Percentiles rank a stretch among this genome's conserved stretches.
Evolutionary conservation across 2,329 filamentous ascomycete species (phyloP).

Genomic region (Penicillium sp.): DNA sequence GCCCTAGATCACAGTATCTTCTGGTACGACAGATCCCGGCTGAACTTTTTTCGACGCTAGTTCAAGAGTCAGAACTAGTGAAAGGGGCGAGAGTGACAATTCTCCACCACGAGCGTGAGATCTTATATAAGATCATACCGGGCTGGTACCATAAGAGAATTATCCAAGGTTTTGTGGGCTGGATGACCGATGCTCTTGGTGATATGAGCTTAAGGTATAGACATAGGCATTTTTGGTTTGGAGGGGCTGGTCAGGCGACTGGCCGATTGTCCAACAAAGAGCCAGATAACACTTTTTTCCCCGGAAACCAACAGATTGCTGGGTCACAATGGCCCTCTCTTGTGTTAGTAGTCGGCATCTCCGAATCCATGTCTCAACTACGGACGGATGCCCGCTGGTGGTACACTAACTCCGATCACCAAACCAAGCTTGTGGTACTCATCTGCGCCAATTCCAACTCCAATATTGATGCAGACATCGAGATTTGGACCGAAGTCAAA

Average conservation of each 20-base stretch:
- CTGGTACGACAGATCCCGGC: neutral
- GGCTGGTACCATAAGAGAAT: neutral
- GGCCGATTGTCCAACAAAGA: neutral
- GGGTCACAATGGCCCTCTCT: slow-evolving; percentile 1
- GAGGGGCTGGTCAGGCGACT: neutral
- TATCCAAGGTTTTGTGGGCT: neutral
- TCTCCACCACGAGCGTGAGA: neutral
- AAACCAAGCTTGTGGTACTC: neutral
- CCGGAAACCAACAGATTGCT: neutral
- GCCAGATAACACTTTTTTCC: neutral
- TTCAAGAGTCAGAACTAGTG: neutral
- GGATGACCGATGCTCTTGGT: neutral
- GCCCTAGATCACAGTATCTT: neutral
- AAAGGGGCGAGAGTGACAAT: neutral
- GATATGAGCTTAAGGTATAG: neutral
- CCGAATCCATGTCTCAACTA: neutral
- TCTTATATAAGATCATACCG: neutral
- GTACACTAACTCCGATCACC: neutral
- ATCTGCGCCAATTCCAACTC: neutral
- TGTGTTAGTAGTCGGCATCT: neutral
- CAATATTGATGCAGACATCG: neutral
- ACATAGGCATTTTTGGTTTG: neutral
- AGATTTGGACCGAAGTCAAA: slow-evolving; percentile 1
- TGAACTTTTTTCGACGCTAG: neutral
- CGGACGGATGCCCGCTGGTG: neutral